Evolutionary conservation across 306 rosid genomes (phyloP).

Genomic region (Casuarina glauca): DNA sequence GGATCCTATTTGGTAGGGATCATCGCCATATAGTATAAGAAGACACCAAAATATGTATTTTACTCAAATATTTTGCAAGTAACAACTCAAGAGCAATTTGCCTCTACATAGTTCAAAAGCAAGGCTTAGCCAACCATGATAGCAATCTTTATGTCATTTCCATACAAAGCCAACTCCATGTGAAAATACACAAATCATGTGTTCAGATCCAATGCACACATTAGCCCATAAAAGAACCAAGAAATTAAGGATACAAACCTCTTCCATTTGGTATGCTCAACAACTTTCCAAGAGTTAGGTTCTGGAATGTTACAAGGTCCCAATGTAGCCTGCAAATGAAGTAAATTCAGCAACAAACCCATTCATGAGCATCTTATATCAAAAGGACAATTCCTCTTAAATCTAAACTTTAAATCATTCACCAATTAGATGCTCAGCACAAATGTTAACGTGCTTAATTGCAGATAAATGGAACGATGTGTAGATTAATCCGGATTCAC

Average conservation of each 20-base stretch:
- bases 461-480: neutral
- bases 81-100: neutral
- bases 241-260: constrained; percentile 54
- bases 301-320: constrained; percentile 85
- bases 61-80: neutral
- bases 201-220: neutral
- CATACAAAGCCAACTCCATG: neutral
- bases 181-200: neutral
- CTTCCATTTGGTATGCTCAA: constrained; percentile 95
- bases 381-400: neutral
- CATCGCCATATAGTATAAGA: neutral
- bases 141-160: neutral
- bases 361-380: constrained; percentile 1
- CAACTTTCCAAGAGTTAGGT: constrained; percentile 87
- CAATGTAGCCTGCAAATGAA: constrained; percentile 66
- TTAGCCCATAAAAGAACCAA: neutral
- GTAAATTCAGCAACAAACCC: constrained; percentile 2
- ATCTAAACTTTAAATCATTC: neutral
- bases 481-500: neutral
- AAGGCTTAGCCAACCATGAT: neutral
- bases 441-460: neutral
- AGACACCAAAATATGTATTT: neutral
- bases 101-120: neutral
- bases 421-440: neutral
- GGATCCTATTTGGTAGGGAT: neutral